Evolutionary conservation across 2,329 filamentous ascomycete species (phyloP), one percentile per base, ranked within the genome.

Genomic region (Nothophoma quercina): DNA sequence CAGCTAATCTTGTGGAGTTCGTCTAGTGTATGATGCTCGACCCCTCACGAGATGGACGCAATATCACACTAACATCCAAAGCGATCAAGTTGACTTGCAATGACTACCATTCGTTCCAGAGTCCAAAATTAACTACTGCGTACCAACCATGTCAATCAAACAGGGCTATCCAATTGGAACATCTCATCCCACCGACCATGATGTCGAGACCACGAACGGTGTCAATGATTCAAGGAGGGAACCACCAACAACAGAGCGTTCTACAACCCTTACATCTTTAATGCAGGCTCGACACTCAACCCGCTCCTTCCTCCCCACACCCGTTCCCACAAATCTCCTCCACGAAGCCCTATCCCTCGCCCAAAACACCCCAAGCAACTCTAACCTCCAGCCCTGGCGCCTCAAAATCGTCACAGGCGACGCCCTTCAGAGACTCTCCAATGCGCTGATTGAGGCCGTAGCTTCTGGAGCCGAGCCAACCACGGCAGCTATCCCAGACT

Each of bases 391-490:
- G 13, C 40, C 44, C 19, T 56, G 49, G 52, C 43, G 52, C 16
- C 2, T 58, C 38, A 45, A 52, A 9, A 38, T 67, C 23, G 44
- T 58, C 32, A 53, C 43, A 10, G 58, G 46, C 34, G 6, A 41
- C 15, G 62, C 64, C 0, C 51, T 58, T 18, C 39, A 56, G 18
- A 53, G 58, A 12, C 56, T 66, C 25, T 44, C 55, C 21, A 32
- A 36, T 6, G 39, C 46, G 5, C 48, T 61, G 5, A 28, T 60
- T 7, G 26, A 43, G 18, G 63, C 55, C 7, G 38, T 50, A 3
- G 32, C 8, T 4, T 38, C 25, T 3, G 55, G 53, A 16, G 19
- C 5, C 1, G 22, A 26, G 7, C 59, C 59, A 9, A 46, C 35
- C 23, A 51, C 62, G 10, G 48, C 49, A 13, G 55, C 59, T 0